Conservation (phyloP, 1,284 basidiomycete species). For the Apiotrichum gamsii region DNA sequence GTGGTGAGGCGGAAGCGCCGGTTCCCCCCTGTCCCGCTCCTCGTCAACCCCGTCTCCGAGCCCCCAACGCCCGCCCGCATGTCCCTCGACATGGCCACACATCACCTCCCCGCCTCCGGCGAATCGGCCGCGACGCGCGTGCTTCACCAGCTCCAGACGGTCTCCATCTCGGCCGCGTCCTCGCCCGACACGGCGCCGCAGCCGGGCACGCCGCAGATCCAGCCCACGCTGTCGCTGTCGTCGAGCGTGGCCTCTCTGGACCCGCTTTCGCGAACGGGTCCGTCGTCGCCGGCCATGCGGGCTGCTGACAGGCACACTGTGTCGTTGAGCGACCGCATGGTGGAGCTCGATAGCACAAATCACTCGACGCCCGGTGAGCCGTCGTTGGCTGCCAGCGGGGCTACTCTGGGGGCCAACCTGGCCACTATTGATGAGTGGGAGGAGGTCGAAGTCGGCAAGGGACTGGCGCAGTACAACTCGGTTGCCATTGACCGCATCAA, state of each 20-base stretch:
- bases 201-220: constrained; percentile 41
- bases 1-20: constrained; percentile 53
- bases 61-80: constrained; percentile 12
- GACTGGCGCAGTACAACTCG: constrained; percentile 92
- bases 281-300: constrained; percentile 31
- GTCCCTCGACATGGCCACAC: constrained; percentile 2
- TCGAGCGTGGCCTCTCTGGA: constrained; percentile 46
- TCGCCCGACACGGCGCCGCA: constrained; percentile 16
- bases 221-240: constrained; percentile 42
- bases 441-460: constrained; percentile 83
- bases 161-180: constrained; percentile 5
- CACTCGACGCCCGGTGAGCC: not conserved
- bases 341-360: too few species aligned
- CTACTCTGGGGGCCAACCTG: not conserved
- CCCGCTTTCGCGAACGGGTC: constrained; percentile 33
- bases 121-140: constrained; percentile 6
- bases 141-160: not conserved
- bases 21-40: constrained; percentile 32
- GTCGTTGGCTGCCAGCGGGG: not conserved
- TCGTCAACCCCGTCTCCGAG: constrained; percentile 29
- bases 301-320: constrained; percentile 17
- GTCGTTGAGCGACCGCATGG: not conserved
- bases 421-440: constrained; percentile 58
- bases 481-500: constrained; percentile 83
- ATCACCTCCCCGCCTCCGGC: constrained; percentile 2